Base-by-base conservation (phyloP, 148 eudicot species). In the Chenopodium quinoa region DNA sequence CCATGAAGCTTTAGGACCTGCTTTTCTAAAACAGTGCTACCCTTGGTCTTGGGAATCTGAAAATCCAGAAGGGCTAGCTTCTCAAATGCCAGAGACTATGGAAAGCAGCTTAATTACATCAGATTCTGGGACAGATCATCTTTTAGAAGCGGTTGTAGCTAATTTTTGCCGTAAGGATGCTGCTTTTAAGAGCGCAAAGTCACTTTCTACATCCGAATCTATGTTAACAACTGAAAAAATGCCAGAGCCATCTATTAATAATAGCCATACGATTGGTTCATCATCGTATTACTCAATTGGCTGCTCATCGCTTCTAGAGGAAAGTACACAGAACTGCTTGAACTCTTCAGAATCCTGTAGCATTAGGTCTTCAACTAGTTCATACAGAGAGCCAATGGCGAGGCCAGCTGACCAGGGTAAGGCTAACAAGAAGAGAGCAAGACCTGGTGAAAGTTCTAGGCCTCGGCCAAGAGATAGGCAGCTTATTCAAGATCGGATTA, bases 391-490 rank as follows among this genome's bases (percentile, higher is more conserved):
- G 74, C 89, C 78, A 82, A 75, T 87, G 75, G 84, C 63, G 74
- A 86, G 84, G 84, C 65, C 93, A 27, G 79, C 68, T 76, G 94
- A 88, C 77, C 86, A 75, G 11, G 83, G 74, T 32, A 93, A 93
- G 82, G 70, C 69, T 29, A 85, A 75, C 78, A 95, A 88, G 79
- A 95, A 93, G 86, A 87, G 96, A 81, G 92, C 94, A 71, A 93
- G 91, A 81, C 94, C 93, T 50, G 94, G 94, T 75, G 98, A 95
- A 86, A 95, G 86, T 86, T 79, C 88, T 47, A 90, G 97, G 67
- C 98, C 98, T 48, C 90, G 98, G 83, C 98, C 98, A 68, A 91
- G 98, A 88, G 98, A 95, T 81, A 91, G 98, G 76, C 98, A 95
- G 77, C 84, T 95, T 82, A 93, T 95, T 83, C 97, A 95, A 87